These are phyloP conservation scores for Thalassiosira sp. DNA, from an alignment of 352 stramenopile genomes.

Conservation along the genomic window DNA sequence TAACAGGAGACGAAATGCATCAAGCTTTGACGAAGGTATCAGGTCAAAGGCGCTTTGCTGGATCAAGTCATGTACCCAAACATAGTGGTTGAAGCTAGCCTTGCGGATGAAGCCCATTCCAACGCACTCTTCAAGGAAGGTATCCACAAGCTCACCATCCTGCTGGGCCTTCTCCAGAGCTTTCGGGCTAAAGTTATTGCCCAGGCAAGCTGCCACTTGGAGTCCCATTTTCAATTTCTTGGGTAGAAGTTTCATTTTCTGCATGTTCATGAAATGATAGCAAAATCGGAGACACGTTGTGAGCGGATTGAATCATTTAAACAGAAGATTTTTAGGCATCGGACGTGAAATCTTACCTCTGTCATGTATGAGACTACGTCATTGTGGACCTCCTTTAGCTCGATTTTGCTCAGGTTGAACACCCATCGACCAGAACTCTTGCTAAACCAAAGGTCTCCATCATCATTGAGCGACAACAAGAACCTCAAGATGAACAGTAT, in stretches of 20 bases:
- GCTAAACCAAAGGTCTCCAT: slow-evolving; percentile 43
- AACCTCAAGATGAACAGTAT: slow-evolving; percentile 45
- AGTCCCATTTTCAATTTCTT: too few species aligned
- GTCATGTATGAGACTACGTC: slow-evolving; percentile 32
- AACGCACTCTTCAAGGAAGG: slow-evolving; percentile 16
- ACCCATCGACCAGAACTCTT: slow-evolving; percentile 34
- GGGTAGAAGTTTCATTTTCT: too few species aligned
- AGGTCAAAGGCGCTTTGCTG: slow-evolving; percentile 28
- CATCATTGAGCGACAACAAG: slow-evolving; percentile 41
- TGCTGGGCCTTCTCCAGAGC: slow-evolving; percentile 25
- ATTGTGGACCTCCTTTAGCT: slow-evolving; percentile 21
- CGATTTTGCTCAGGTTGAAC: slow-evolving; percentile 34
- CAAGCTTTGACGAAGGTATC: slow-evolving; percentile 26
- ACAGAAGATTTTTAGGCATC: too few species aligned
- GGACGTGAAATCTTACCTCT: slow-evolving; percentile 22
- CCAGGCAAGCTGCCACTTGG: slow-evolving; percentile 41
- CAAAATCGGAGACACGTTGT: too few species aligned
- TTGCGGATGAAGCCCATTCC: slow-evolving; percentile 29
- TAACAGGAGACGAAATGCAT: slow-evolving; percentile 60
- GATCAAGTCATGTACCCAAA: slow-evolving; percentile 38
- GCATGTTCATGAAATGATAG: too few species aligned
- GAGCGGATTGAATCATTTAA: too few species aligned
- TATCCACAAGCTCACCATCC: slow-evolving; percentile 12
- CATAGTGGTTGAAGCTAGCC: slow-evolving; percentile 5
- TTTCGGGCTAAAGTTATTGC: slow-evolving; percentile 20